Percentiles rank a stretch among this genome's conserved stretches.
phyloP scores from a whole-genome alignment of 2,329 filamentous ascomycete species.

The Samsoniella hepiali region DNA sequence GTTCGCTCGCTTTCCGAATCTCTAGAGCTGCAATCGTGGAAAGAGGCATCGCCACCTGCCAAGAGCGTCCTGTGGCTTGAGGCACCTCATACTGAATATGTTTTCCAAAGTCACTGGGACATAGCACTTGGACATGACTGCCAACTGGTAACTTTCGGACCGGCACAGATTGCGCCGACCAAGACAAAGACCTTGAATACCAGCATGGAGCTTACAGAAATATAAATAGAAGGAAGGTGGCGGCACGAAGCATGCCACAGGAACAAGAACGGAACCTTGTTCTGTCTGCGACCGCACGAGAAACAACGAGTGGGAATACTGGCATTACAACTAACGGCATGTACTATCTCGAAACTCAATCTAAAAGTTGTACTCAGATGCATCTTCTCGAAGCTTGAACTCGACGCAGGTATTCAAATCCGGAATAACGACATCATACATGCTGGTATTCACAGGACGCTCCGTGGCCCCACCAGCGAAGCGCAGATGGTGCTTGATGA shows the following conservation, averaged over 20 bases:
- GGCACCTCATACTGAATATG: not conserved
- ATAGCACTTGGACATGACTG: slow-evolving; percentile 7
- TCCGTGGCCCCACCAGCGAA: not conserved
- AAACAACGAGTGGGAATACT: too few relatives aligned
- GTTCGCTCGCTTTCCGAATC: not conserved
- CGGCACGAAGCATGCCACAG: not conserved
- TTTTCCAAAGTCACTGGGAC: slow-evolving; percentile 18
- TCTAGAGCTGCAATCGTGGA: not conserved
- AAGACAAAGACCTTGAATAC: not conserved
- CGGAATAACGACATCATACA: slow-evolving; percentile 11
- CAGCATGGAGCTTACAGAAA: not conserved
- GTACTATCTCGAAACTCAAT: not conserved
- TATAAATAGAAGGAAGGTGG: not conserved
- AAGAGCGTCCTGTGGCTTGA: slow-evolving; percentile 13
- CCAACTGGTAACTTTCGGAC: not conserved
- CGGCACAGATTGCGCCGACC: slow-evolving; percentile 7
- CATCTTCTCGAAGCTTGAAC: slow-evolving; percentile 7
- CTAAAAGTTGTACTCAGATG: not conserved
- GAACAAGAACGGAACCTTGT: not conserved
- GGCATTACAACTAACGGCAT: not conserved
- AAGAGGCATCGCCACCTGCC: not conserved
- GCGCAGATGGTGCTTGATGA: not conserved
- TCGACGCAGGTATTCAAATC: slow-evolving; percentile 4
- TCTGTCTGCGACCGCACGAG: not conserved
- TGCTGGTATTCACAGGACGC: not conserved